phyloP scores from a whole-genome alignment of 2,329 filamentous ascomycete species.

The Paecilomyces sp. region DNA sequence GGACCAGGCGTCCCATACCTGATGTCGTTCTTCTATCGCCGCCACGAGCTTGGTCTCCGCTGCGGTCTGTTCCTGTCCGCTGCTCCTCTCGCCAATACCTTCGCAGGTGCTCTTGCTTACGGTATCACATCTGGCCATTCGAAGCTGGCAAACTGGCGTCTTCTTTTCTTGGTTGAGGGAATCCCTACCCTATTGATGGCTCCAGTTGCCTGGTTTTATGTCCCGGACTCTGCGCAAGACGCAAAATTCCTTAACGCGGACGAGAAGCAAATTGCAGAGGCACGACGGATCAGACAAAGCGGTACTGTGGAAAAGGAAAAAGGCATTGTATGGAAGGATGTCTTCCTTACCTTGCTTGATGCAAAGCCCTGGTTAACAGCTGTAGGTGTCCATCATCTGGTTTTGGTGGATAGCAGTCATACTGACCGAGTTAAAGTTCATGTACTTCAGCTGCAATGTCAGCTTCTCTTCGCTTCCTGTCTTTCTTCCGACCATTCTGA shows the following conservation, averaged over 20 bases:
- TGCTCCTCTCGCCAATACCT: conserved; percentile 68
- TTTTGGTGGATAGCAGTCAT: neutral
- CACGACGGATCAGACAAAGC: conserved; percentile 47
- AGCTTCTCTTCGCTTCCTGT: conserved; percentile 60
- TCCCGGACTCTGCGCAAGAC: conserved; percentile 47
- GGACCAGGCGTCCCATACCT: conserved; percentile 43
- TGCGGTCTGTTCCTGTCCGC: conserved; percentile 49
- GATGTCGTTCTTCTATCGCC: conserved; percentile 53
- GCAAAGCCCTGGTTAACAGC: conserved; percentile 43
- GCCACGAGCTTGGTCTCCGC: conserved; percentile 50
- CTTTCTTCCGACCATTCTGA: conserved; percentile 57
- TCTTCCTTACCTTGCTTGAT: conserved; percentile 39
- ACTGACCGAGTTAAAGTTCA: conserved; percentile 26
- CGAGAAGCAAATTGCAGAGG: conserved; percentile 52
- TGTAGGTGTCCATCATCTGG: conserved; percentile 18
- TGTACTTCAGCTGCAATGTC: conserved; percentile 58
- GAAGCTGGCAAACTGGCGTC: conserved; percentile 55
- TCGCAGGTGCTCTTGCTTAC: conserved; percentile 63
- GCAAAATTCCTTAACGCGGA: conserved; percentile 50
- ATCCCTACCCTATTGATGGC: conserved; percentile 52
- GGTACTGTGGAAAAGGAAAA: conserved; percentile 38
- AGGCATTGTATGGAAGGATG: conserved; percentile 40
- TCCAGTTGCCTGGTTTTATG: conserved; percentile 47
- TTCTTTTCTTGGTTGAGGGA: conserved; percentile 60
- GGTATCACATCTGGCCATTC: conserved; percentile 56